Base-by-base conservation (phyloP, 2,329 filamentous ascomycete genomes). In the Plectosphaerella plurivora region DNA sequence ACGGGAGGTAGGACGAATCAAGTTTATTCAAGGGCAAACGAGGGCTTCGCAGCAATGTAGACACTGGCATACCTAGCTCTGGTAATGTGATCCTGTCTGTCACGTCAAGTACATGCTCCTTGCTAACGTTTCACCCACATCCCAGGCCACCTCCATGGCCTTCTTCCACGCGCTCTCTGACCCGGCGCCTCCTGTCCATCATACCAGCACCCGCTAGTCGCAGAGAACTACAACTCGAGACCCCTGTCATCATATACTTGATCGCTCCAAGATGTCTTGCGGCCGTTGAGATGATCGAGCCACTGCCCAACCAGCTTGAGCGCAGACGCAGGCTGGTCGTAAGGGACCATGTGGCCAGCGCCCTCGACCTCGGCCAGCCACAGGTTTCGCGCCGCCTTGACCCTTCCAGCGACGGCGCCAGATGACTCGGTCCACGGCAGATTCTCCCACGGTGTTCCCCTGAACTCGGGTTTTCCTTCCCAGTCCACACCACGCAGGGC, bases 311-410 rank as follows among this genome's bases (percentile, higher is more conserved):
- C 33, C 14, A 52, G 41, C n/a, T 33, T 52, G 4, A 49, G 51
- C 6, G 51, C 49, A 10, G 51, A 52, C n/a, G 10, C 47, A 4
- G 47, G 24, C 22, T 52, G 51, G 20, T 52, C 41, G 33, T 49
- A 47, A 6, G 51, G 51, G 7, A 49, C 36, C 36, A 39, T 39
- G n/a, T 39, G 36, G 5, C 36, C 36, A 7, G 36, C 36, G 6
- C n/a, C 36, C 36, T 39, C 36, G 11, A 39, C 36, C 36, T 39
- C 36, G 11, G 11, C 36, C 36, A 39, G n/a, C 36, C 36, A 39
- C 12, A 39, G 36, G 5, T 39, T 39, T 14, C 5, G n/a, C 5
- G 4, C 36, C 11, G 12, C 36, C 36, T 39, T 39, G 5, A 39
- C n/a, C n/a, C 36, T 39, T 5, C 36, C 36, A 5, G 36, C 36